Conservation (phyloP, 2,329 filamentous ascomycete species). For the Exophiala sp. region DNA sequence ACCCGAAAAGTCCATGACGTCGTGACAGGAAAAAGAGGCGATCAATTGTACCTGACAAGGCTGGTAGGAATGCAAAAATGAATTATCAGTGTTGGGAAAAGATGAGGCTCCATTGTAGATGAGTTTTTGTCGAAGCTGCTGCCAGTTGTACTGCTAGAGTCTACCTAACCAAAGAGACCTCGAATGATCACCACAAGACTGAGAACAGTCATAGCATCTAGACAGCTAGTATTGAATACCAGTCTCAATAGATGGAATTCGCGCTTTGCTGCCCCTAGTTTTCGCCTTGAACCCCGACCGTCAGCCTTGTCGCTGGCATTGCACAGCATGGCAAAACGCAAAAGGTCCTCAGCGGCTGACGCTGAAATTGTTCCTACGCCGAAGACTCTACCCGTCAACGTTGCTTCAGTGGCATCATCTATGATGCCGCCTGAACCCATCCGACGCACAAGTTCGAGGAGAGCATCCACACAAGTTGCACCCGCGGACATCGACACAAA, state of each 20-base stretch:
- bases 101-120: background rate
- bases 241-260: background rate
- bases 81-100: background rate
- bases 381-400: background rate
- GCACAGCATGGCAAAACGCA: conserved; percentile 27
- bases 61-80: background rate
- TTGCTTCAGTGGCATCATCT: conserved; percentile 5
- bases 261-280: background rate
- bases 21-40: conserved; percentile 3
- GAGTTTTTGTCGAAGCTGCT: background rate
- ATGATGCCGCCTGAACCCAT: conserved; percentile 20
- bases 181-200: conserved; percentile 5
- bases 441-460: conserved; percentile 27
- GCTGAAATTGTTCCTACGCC: conserved; percentile 1
- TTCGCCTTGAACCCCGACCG: background rate
- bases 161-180: background rate
- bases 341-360: conserved; percentile 15
- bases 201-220: conserved; percentile 1
- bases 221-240: background rate
- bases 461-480: conserved; percentile 16
- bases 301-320: background rate
- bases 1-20: conserved; percentile 16
- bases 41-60: background rate
- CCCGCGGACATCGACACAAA: conserved; percentile 28
- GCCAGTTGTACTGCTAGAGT: background rate